phyloP scores from a whole-genome alignment of 1,284 basidiomycete species.

The Moesziomyces globuligerus region DNA sequence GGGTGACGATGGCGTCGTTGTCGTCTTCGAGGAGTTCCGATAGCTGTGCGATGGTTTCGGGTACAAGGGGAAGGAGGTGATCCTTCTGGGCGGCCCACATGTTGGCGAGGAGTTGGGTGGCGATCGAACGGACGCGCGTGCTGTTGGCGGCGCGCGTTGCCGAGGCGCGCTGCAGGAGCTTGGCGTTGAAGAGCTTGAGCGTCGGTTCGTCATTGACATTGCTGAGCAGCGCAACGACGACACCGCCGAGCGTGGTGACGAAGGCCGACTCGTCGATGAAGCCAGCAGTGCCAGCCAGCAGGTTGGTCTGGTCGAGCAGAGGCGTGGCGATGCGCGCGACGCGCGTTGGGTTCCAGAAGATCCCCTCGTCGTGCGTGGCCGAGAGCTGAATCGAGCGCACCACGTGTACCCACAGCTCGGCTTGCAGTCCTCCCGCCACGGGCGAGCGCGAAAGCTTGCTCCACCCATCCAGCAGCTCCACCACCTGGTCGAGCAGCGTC shows the following conservation, averaged over 20 bases:
- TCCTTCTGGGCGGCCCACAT: conserved; percentile 77
- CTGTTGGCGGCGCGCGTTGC: conserved; percentile 71
- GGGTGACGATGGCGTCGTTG: conserved; percentile 68
- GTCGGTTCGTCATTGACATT: conserved; percentile 74
- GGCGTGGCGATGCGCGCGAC: conserved; percentile 74
- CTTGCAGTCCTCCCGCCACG: conserved; percentile 33
- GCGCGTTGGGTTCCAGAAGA: conserved; percentile 88
- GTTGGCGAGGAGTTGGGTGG: conserved; percentile 76
- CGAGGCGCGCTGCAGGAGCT: conserved; percentile 78
- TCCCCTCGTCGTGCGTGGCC: conserved; percentile 81
- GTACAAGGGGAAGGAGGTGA: conserved; percentile 72
- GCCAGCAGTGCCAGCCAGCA: conserved; percentile 9
- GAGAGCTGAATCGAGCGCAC: conserved; percentile 77
- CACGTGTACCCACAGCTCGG: conserved; percentile 75
- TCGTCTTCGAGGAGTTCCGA: conserved; percentile 71
- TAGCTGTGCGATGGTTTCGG: conserved; percentile 71
- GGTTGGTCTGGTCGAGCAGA: conserved; percentile 75
- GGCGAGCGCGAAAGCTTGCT: conserved; percentile 4
- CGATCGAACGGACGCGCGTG: conserved; percentile 70
- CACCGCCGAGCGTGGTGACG: conserved; percentile 8
- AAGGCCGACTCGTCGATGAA: conserved; percentile 16
- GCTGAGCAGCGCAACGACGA: conserved; percentile 72
- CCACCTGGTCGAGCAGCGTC: conserved; percentile 76
- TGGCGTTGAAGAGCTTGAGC: conserved; percentile 82
- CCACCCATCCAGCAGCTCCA: conserved; percentile 73